Evolutionary conservation across 2,329 filamentous ascomycete genomes (phyloP).

Genomic region (Byssothecium circinans): DNA sequence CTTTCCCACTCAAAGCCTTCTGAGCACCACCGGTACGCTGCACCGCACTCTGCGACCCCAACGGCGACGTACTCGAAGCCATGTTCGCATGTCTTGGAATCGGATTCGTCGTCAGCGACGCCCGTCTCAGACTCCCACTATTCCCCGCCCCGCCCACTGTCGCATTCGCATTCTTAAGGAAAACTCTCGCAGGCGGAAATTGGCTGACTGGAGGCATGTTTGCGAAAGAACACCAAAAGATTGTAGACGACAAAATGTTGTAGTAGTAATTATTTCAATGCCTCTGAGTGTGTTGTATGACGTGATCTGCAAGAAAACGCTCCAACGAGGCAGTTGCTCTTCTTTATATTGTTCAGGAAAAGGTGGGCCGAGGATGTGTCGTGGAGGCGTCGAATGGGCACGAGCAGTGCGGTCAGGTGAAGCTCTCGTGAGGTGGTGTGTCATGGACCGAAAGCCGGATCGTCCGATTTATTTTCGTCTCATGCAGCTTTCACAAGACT

Average conservation of each 20-base stretch:
- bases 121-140: conserved; percentile 5
- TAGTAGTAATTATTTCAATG: background rate
- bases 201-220: conserved; percentile 37
- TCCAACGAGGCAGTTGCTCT: background rate
- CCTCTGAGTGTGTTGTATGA: background rate
- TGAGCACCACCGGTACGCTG: conserved; percentile 28
- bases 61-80: conserved; percentile 29
- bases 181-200: conserved; percentile 37
- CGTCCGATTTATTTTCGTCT: conserved; percentile 8
- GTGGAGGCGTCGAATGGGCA: background rate
- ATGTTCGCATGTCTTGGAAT: conserved; percentile 8
- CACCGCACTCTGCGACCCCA: conserved; percentile 25
- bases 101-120: conserved; percentile 13
- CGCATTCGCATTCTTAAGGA: conserved; percentile 22
- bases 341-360: background rate
- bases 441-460: conserved; percentile 1
- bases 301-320: background rate
- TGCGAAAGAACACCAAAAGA: background rate
- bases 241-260: background rate
- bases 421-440: conserved; percentile 4
- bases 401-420: conserved; percentile 8
- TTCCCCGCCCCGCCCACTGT: background rate
- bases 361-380: background rate
- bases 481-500: background rate
- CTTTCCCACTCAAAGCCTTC: conserved; percentile 26